A percentile compares a stretch with the other conserved stretches of the same genome.
These are phyloP conservation scores for Fusarium albidum DNA, from an alignment of 2,329 filamentous ascomycete genomes.

Conservation along the genomic window DNA sequence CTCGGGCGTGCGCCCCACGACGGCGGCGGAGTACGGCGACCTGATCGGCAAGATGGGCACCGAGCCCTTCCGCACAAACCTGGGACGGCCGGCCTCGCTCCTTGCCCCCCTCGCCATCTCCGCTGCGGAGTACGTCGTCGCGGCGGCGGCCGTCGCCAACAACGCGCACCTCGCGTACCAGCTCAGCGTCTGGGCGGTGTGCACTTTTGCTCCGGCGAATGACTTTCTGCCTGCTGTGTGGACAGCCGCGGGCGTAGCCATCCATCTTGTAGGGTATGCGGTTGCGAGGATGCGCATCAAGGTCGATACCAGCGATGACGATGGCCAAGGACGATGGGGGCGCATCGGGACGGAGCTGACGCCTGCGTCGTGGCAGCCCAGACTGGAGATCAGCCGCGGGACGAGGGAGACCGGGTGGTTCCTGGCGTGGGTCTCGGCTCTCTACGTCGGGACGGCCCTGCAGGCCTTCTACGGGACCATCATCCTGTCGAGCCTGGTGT, in stretches of 20 bases:
- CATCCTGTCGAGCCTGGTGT: conserved; percentile 25
- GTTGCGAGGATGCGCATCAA: conserved; percentile 9
- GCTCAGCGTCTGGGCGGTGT: conserved; percentile 23
- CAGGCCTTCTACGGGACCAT: conserved; percentile 26
- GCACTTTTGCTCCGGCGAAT: conserved; percentile 21
- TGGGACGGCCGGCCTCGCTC: not conserved
- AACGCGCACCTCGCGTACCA: conserved; percentile 23
- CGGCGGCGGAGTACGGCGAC: conserved; percentile 13
- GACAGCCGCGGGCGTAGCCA: not conserved
- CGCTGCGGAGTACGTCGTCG: conserved; percentile 5
- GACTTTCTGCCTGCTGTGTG: conserved; percentile 26
- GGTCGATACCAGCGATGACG: not conserved
- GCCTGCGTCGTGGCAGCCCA: conserved; percentile 9
- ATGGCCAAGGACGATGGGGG: not conserved
- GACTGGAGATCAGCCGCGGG: not conserved
- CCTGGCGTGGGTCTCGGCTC: conserved; percentile 4
- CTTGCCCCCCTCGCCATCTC: not conserved
- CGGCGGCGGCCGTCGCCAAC: conserved; percentile 20
- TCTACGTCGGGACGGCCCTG: conserved; percentile 22
- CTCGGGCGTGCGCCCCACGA: conserved; percentile 19
- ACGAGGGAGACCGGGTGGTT: conserved; percentile 8
- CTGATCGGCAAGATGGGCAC: conserved; percentile 6
- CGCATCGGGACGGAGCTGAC: conserved; percentile 5
- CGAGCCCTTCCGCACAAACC: conserved; percentile 6
- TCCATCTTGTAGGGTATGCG: conserved; percentile 8